phyloP scores from a whole-genome alignment of 441 rosid species.

The Raphanus hybrid region DNA sequence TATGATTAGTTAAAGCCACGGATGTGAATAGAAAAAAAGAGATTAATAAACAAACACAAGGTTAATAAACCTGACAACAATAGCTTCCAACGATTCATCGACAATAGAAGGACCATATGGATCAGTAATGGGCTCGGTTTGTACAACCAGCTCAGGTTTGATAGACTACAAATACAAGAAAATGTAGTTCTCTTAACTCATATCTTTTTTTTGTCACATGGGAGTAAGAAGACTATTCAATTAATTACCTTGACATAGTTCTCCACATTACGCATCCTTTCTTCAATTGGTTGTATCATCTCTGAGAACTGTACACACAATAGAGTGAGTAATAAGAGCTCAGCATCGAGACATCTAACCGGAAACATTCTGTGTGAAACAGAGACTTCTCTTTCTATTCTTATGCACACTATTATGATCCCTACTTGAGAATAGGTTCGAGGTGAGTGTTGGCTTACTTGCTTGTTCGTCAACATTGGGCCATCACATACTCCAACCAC shows the following conservation, averaged over 20 bases:
- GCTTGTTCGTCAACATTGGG: constrained; percentile 76
- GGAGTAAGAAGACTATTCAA: not conserved
- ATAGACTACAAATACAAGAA: constrained; percentile 54
- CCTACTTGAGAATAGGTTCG: not conserved
- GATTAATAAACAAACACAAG: not conserved
- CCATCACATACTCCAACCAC: constrained; percentile 89
- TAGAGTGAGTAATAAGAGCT: not conserved
- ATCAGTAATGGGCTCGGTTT: constrained; percentile 77
- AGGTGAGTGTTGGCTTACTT: constrained; percentile 47
- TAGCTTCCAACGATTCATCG: constrained; percentile 80
- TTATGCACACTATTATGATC: too few relatives aligned
- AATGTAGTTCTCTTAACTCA: not conserved
- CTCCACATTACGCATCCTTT: constrained; percentile 77
- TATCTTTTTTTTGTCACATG: not conserved
- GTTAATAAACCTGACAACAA: constrained; percentile 77
- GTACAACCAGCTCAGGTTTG: constrained; percentile 73
- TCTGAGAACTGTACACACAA: constrained; percentile 58
- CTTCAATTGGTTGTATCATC: constrained; percentile 70
- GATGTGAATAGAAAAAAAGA: not conserved
- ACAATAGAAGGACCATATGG: constrained; percentile 92
- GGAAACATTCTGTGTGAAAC: not conserved
- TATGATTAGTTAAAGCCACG: constrained; percentile 11
- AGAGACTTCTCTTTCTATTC: not conserved
- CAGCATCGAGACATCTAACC: not conserved
- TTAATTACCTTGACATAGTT: constrained; percentile 67